These are phyloP conservation scores for Cadophora gregata DNA, from an alignment of 2,329 filamentous ascomycete species.

Conservation along the genomic window DNA sequence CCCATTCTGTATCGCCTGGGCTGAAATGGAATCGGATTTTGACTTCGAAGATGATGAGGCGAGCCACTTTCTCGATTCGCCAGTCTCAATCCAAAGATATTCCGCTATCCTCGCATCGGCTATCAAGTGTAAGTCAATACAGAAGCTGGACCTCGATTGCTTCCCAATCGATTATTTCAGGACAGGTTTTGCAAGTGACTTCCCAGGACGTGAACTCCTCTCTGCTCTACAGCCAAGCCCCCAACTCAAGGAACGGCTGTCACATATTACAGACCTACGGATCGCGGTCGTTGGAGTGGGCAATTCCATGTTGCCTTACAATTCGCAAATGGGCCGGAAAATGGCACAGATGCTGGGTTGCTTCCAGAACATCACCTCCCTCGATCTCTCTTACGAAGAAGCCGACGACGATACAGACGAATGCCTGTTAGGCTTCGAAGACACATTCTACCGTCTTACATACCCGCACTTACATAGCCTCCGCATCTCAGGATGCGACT, in stretches of 20 bases:
- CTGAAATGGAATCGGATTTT: not conserved
- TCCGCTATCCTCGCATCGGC: not conserved
- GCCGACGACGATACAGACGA: conserved; percentile 10
- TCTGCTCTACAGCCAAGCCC: not conserved
- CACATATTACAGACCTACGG: conserved; percentile 1
- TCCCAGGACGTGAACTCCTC: not conserved
- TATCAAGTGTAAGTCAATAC: not conserved
- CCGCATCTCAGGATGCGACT: conserved; percentile 8
- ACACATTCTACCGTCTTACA: conserved; percentile 12
- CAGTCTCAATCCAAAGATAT: not conserved
- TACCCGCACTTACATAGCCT: conserved; percentile 15
- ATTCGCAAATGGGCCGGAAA: not conserved
- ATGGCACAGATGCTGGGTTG: conserved; percentile 15
- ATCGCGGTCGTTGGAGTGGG: not conserved
- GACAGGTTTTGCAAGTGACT: not conserved
- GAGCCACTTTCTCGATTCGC: not conserved
- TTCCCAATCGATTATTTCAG: conserved; percentile 17
- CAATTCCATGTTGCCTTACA: not conserved
- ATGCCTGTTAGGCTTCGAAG: conserved; percentile 8
- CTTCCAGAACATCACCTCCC: conserved; percentile 3
- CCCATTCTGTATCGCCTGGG: conserved; percentile 10
- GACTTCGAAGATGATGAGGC: not conserved
- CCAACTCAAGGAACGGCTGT: not conserved
- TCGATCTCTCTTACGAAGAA: conserved; percentile 21
- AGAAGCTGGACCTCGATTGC: not conserved